Evolutionary conservation across 805 yeast genomes (phyloP).

Genomic region (Cyberlindnera americana): DNA sequence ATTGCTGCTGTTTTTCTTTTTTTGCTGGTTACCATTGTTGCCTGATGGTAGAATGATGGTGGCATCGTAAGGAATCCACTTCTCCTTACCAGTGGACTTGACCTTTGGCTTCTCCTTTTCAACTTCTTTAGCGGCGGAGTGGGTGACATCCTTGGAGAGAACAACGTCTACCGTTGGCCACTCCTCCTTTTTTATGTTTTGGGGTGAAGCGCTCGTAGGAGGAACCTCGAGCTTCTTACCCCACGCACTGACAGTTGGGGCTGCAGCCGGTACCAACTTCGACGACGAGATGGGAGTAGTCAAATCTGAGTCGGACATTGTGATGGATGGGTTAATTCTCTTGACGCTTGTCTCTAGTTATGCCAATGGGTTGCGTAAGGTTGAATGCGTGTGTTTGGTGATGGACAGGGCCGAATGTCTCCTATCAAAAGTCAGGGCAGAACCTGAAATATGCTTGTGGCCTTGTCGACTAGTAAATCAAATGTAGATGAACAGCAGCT

Average conservation of each 20-base stretch:
- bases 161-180: conserved; percentile 25
- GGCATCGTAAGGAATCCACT: conserved; percentile 67
- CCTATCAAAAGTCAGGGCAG: no score
- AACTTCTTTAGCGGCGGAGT: conserved; percentile 1
- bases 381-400: no score
- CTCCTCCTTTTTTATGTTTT: conserved; percentile 13
- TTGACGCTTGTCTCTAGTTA: no score
- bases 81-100: conserved; percentile 42
- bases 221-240: conserved; percentile 15
- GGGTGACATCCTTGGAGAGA: conserved; percentile 6
- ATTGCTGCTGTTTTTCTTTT: conserved; percentile 5
- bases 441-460: no score
- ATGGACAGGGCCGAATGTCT: no score
- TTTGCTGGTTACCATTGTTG: conserved; percentile 10
- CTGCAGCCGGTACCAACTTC: conserved; percentile 28
- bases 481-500: no score
- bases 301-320: conserved; percentile 5
- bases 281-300: conserved; percentile 20
- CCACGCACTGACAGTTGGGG: conserved; percentile 28
- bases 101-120: conserved; percentile 12
- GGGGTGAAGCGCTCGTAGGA: conserved; percentile 3
- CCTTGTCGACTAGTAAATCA: no score
- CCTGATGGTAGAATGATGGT: conserved; percentile 38
- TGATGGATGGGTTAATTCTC: no score
- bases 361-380: no score